Evolutionary conservation across 805 yeast genomes (phyloP).

Genomic region (Myxozyma vanderwaltii): DNA sequence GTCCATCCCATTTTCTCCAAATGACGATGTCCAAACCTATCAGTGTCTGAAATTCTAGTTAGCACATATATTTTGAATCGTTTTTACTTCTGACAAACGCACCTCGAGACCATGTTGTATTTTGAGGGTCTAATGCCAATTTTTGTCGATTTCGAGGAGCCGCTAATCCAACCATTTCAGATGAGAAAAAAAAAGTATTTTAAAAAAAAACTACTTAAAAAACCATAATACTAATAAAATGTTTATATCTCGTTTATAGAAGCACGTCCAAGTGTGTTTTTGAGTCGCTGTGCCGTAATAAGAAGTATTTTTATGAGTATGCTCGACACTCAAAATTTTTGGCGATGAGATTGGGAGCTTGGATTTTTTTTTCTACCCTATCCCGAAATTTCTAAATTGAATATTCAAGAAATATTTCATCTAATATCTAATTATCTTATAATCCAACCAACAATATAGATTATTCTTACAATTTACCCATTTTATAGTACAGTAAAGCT

Average conservation of each 20-base stretch:
- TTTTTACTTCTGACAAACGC: no score
- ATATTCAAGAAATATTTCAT: background rate
- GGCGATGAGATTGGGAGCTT: background rate
- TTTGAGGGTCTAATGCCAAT: slow-evolving; percentile 90
- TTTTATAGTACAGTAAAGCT: no score
- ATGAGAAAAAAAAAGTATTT: background rate
- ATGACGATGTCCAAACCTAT: slow-evolving; percentile 85
- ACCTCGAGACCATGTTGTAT: slow-evolving; percentile 89
- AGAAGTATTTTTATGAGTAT: background rate
- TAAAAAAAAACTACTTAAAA: background rate
- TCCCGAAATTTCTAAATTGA: background rate
- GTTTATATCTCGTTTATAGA: no score
- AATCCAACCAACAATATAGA: no score
- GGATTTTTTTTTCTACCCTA: background rate
- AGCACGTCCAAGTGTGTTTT: no score
- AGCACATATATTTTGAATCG: no score
- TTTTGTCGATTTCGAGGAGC: slow-evolving; percentile 79
- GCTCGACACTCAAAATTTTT: background rate
- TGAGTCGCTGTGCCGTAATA: no score
- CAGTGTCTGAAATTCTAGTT: slow-evolving; percentile 50
- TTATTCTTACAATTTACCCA: no score
- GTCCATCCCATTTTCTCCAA: slow-evolving; percentile 84
- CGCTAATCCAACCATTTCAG: slow-evolving; percentile 44
- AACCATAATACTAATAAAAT: background rate
- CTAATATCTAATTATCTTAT: no score